Conservation (phyloP, 148 eudicot species). For the Linanthus parryae region DNA sequence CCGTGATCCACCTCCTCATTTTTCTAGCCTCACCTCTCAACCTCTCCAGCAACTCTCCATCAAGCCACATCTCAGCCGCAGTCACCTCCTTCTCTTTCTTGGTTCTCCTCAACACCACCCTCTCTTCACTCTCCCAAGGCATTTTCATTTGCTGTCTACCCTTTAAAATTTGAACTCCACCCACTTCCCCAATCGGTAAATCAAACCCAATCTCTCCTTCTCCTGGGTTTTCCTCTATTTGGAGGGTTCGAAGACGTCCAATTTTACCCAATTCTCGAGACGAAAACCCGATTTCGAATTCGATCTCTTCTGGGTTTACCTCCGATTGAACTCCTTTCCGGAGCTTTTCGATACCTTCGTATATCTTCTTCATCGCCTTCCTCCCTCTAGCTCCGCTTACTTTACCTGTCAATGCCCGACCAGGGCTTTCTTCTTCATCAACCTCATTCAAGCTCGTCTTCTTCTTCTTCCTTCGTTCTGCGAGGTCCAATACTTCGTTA, state of each 20-base stretch:
- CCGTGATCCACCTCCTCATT: slow-evolving; percentile 83
- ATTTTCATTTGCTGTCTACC: slow-evolving; percentile 46
- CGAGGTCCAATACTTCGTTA: slow-evolving; percentile 39
- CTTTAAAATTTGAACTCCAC: slow-evolving; percentile 44
- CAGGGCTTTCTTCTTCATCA: too few relatives aligned
- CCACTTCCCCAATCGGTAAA: slow-evolving; percentile 38
- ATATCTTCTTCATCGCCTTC: slow-evolving; percentile 7
- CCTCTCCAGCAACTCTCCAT: slow-evolving; percentile 56
- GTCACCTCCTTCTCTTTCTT: slow-evolving; percentile 55
- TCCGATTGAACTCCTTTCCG: neutral
- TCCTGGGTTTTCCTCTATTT: slow-evolving; percentile 17
- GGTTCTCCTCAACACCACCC: slow-evolving; percentile 40
- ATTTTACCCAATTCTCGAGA: neutral
- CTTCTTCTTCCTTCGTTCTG: slow-evolving; percentile 21
- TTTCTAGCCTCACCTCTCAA: slow-evolving; percentile 59
- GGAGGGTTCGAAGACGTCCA: slow-evolving; percentile 6
- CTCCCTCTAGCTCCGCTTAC: slow-evolving; percentile 11
- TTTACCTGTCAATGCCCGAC: neutral
- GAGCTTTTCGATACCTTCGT: neutral
- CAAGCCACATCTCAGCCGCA: slow-evolving; percentile 66
- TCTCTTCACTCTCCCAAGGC: slow-evolving; percentile 75
- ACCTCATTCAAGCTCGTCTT: too few relatives aligned
- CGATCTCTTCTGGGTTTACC: neutral
- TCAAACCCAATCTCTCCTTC: slow-evolving; percentile 37
- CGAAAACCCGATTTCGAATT: too few relatives aligned